Percentiles rank a stretch among this genome's conserved stretches.
phyloP scores from a whole-genome alignment of 176 grass and related monocot genomes.

The Carex kokanica region DNA sequence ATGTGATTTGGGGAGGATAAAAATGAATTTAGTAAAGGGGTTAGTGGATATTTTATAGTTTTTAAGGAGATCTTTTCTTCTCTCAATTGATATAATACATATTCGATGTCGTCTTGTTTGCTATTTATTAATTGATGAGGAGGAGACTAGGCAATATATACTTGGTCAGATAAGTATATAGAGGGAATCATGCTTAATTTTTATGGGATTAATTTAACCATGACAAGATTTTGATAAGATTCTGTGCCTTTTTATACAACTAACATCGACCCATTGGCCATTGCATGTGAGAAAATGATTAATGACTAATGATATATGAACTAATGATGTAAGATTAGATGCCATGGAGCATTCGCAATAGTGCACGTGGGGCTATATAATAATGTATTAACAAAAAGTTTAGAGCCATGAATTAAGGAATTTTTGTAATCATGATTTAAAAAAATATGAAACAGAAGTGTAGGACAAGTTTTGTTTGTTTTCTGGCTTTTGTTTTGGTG shows the following conservation, averaged over 20 bases:
- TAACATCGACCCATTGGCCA: neutral
- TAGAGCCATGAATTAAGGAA: constrained; percentile 4
- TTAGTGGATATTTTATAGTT: constrained; percentile 4
- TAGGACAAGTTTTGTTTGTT: neutral
- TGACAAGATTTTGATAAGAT: constrained; percentile 12
- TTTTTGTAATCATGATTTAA: neutral
- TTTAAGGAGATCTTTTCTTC: neutral
- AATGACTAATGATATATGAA: constrained; percentile 10
- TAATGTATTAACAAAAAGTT: neutral
- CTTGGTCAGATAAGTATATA: neutral
- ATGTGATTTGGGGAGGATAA: neutral
- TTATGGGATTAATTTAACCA: neutral
- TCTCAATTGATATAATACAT: neutral
- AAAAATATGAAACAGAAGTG: neutral
- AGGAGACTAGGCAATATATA: neutral
- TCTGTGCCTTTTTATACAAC: neutral
- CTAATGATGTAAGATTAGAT: constrained; percentile 4
- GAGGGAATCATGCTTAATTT: neutral
- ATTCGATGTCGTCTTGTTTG: neutral
- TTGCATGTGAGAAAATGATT: neutral
- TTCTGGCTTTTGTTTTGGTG: neutral
- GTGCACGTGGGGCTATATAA: neutral
- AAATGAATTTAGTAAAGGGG: neutral
- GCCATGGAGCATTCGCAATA: neutral
- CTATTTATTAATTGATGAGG: neutral